Conservation (phyloP, 768 basidiomycete genomes). For the Trametopsis cervina region DNA sequence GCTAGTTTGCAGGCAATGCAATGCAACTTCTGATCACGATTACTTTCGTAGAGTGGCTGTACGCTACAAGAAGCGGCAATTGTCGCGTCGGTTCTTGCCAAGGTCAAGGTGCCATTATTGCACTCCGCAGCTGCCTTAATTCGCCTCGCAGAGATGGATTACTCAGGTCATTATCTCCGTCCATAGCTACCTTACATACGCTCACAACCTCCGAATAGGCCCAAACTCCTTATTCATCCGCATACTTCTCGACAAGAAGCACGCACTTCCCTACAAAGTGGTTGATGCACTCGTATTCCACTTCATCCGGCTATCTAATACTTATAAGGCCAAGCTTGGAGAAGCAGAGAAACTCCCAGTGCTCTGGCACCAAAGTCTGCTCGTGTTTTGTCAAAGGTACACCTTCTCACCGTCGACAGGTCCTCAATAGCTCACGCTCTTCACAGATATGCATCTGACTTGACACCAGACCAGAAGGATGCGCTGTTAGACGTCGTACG, state of each 20-base stretch:
- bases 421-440: neutral
- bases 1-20: neutral
- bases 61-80: constrained; percentile 93
- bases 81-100: constrained; percentile 83
- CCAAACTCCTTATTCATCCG: constrained; percentile 97
- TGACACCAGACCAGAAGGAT: constrained; percentile 97
- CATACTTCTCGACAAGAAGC: constrained; percentile 94
- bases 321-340: constrained; percentile 69
- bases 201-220: constrained; percentile 33
- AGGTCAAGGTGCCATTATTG: constrained; percentile 90
- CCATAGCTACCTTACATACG: too few species aligned
- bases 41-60: constrained; percentile 54
- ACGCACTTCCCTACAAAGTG: constrained; percentile 95
- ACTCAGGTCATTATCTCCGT: constrained; percentile 52
- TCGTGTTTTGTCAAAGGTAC: constrained; percentile 91
- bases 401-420: constrained; percentile 3
- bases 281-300: constrained; percentile 97
- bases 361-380: constrained; percentile 94
- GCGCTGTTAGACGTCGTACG: constrained; percentile 91
- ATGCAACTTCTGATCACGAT: neutral
- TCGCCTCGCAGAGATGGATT: constrained; percentile 94
- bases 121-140: constrained; percentile 94
- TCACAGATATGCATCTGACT: constrained; percentile 83
- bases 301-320: constrained; percentile 93
- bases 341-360: constrained; percentile 87